These are phyloP conservation scores for Colletotrichum simmondsii DNA, from an alignment of 2,329 filamentous ascomycete species.

Conservation along the genomic window DNA sequence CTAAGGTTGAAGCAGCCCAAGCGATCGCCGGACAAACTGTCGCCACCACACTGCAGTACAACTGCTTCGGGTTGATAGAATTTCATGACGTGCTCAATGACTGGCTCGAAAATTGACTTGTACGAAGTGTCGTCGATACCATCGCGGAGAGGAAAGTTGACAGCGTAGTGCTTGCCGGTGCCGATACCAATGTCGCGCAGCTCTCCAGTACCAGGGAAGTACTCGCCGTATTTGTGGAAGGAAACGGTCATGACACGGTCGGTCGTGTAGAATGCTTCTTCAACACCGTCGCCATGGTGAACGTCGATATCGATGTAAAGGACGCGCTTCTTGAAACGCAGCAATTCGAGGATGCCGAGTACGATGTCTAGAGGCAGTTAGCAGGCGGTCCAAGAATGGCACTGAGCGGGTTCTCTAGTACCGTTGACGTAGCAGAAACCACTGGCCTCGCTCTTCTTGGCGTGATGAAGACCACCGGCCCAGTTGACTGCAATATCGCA, in stretches of 20 bases:
- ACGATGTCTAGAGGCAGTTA: conserved; percentile 80
- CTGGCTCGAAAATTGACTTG: conserved; percentile 89
- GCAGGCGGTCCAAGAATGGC: background rate
- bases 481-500: conserved; percentile 98
- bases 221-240: conserved; percentile 97
- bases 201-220: conserved; percentile 92
- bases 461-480: conserved; percentile 96
- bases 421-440: conserved; percentile 99
- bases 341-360: conserved; percentile 90
- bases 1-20: conserved; percentile 98
- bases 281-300: conserved; percentile 92
- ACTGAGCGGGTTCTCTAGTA: conserved; percentile 43
- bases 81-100: conserved; percentile 86
- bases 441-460: conserved; percentile 94
- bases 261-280: conserved; percentile 93
- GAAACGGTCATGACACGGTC: conserved; percentile 93
- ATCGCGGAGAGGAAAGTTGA: conserved; percentile 92
- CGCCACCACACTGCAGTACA: conserved; percentile 94
- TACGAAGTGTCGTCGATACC: conserved; percentile 93
- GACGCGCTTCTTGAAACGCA: conserved; percentile 92
- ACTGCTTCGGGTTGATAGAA: conserved; percentile 92
- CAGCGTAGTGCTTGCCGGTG: conserved; percentile 86
- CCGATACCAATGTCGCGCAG: conserved; percentile 89
- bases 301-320: conserved; percentile 98
- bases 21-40: conserved; percentile 92